Conservation (phyloP, 352 stramenopile species). For the Globisporangium uncinulatum region DNA sequence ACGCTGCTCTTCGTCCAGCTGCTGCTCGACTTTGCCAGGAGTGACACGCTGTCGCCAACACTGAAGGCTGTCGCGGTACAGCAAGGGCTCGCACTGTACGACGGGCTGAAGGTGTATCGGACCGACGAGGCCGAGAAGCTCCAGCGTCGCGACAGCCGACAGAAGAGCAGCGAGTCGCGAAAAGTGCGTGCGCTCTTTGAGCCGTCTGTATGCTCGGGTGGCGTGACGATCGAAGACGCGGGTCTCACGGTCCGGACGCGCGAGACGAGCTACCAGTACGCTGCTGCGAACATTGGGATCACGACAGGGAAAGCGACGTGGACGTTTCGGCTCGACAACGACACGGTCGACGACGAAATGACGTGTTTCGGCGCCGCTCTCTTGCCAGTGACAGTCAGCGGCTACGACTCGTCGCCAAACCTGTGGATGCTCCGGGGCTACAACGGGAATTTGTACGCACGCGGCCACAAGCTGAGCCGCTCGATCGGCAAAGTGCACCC, state of each 20-base stretch:
- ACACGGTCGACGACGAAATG: conserved; percentile 90
- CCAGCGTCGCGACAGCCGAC: conserved; percentile 29
- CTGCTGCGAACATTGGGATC: conserved; percentile 75
- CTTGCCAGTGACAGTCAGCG: conserved; percentile 80
- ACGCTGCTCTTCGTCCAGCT: conserved; percentile 72
- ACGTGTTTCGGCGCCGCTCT: conserved; percentile 89
- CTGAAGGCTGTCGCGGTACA: conserved; percentile 38
- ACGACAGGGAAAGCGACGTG: conserved; percentile 75
- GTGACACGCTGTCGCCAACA: conserved; percentile 11
- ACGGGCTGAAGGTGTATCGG: conserved; percentile 44
- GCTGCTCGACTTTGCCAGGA: conserved; percentile 31
- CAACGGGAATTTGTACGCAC: conserved; percentile 89
- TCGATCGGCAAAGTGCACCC: conserved; percentile 88
- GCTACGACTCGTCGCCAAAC: conserved; percentile 88
- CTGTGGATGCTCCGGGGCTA: conserved; percentile 91
- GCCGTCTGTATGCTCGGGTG: conserved; percentile 64
- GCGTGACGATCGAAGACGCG: conserved; percentile 73
- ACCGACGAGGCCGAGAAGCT: conserved; percentile 32
- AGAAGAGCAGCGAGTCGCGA: conserved; percentile 48
- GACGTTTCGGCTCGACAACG: conserved; percentile 85
- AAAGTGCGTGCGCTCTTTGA: conserved; percentile 79
- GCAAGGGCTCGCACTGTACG: conserved; percentile 33
- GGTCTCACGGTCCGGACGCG: conserved; percentile 68
- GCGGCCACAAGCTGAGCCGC: conserved; percentile 79
- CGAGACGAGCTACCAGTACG: conserved; percentile 87